phyloP scores from a whole-genome alignment of 495 filamentous ascomycete genomes.

The Podospora australis region DNA sequence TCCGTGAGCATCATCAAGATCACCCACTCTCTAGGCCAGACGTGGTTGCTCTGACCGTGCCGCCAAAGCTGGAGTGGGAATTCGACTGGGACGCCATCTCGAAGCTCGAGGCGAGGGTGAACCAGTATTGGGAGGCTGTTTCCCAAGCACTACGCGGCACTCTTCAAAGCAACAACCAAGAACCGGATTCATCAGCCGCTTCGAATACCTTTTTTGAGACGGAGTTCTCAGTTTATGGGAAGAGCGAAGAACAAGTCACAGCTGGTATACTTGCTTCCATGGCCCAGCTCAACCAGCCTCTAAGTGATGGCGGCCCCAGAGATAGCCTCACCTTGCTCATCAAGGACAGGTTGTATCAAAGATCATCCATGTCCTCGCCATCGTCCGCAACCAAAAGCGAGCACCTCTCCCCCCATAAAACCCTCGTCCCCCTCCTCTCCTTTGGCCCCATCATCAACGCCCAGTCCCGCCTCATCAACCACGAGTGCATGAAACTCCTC shows the following conservation, averaged over 20 bases:
- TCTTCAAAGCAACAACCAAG: background rate
- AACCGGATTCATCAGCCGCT: background rate
- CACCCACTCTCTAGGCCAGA: slow-evolving; percentile 61
- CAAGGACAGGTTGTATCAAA: slow-evolving; percentile 20
- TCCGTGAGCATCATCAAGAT: slow-evolving; percentile 65
- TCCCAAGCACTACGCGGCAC: slow-evolving; percentile 28
- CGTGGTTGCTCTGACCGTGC: slow-evolving; percentile 35
- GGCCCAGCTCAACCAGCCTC: slow-evolving; percentile 32
- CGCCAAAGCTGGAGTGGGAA: slow-evolving; percentile 61
- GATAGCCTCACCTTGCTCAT: slow-evolving; percentile 30
- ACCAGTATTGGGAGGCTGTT: slow-evolving; percentile 55
- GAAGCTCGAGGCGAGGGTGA: slow-evolving; percentile 51
- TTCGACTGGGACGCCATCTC: slow-evolving; percentile 73
- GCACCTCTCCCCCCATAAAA: slow-evolving; percentile 61
- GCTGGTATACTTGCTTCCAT: slow-evolving; percentile 46
- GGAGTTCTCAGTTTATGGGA: slow-evolving; percentile 43
- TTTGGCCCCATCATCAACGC: slow-evolving; percentile 65
- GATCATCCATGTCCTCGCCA: background rate
- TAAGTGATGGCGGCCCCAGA: slow-evolving; percentile 12
- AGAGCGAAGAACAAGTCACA: slow-evolving; percentile 42
- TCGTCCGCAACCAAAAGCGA: background rate
- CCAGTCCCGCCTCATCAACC: slow-evolving; percentile 72
- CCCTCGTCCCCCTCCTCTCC: slow-evolving; percentile 64
- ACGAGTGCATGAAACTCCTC: slow-evolving; percentile 68
- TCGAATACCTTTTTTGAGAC: background rate